These are phyloP conservation scores for Chytridium lagenaria DNA, from an alignment of 371 early-diverging fungal species.

Conservation along the genomic window DNA sequence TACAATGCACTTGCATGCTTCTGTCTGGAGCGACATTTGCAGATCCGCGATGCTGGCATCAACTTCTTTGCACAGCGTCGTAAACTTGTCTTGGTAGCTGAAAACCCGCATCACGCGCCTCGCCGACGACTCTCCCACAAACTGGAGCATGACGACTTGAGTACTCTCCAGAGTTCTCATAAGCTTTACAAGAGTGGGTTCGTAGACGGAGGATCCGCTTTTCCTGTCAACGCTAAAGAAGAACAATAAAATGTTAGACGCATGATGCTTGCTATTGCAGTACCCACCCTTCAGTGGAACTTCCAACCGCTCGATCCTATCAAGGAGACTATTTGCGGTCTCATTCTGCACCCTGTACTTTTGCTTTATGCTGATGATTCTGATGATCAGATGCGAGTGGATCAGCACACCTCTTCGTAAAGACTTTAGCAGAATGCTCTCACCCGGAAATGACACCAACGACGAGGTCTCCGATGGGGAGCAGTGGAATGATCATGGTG, in stretches of 20 bases:
- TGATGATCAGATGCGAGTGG: background rate
- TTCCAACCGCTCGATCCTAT: background rate
- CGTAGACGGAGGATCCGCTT: background rate
- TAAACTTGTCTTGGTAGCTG: constrained; percentile 19
- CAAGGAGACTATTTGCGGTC: background rate
- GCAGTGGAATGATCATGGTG: too few species aligned
- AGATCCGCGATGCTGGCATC: background rate
- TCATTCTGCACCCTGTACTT: constrained; percentile 1
- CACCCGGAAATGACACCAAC: too few species aligned
- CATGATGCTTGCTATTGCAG: background rate
- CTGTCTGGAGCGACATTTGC: constrained; percentile 1
- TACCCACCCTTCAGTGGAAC: background rate
- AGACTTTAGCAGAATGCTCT: too few species aligned
- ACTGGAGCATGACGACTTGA: constrained; percentile 4
- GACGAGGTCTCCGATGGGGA: too few species aligned
- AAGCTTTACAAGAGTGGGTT: background rate
- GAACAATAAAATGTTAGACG: too few species aligned
- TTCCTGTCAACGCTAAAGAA: background rate
- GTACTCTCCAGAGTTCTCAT: constrained; percentile 7
- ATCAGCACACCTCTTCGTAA: too few species aligned
- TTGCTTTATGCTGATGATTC: background rate
- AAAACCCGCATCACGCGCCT: background rate
- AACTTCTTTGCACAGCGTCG: background rate
- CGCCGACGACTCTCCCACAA: background rate
- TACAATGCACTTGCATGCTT: too few species aligned